Percentiles rank a stretch among this genome's conserved stretches.
Evolutionary conservation across 1,139 yeast species (phyloP).

Genomic region (Geotrichum histeridarum): DNA sequence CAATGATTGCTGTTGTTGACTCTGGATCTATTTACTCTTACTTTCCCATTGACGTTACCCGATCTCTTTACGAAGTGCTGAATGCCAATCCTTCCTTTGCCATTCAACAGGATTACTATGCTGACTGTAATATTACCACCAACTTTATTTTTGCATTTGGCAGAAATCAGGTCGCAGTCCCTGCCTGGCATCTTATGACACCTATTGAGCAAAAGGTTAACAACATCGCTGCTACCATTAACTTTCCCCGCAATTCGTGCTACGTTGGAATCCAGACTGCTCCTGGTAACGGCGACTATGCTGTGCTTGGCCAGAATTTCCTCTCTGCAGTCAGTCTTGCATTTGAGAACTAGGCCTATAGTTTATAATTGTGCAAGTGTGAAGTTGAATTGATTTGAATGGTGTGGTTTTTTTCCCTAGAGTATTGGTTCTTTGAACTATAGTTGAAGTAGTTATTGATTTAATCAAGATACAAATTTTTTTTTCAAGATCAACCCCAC

Average conservation of each 20-base stretch:
- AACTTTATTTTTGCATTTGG: constrained; percentile 48
- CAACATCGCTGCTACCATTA: constrained; percentile 31
- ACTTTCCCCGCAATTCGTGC: constrained; percentile 39
- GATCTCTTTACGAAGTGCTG: constrained; percentile 30
- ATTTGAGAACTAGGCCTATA: not conserved
- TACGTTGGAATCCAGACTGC: constrained; percentile 35
- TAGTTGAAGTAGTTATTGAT: no score
- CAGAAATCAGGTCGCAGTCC: constrained; percentile 39
- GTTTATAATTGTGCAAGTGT: no score
- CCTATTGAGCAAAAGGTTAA: constrained; percentile 36
- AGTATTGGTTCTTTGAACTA: no score
- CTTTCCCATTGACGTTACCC: constrained; percentile 46
- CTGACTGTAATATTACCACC: constrained; percentile 38
- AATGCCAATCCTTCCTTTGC: constrained; percentile 39
- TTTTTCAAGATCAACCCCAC: no score
- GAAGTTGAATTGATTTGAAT: no score
- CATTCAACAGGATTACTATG: constrained; percentile 36
- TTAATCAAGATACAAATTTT: no score
- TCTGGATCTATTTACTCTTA: constrained; percentile 63
- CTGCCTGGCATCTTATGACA: constrained; percentile 43
- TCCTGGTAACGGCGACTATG: constrained; percentile 32
- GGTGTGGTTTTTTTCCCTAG: no score
- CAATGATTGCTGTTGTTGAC: constrained; percentile 51
- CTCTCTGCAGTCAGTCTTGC: constrained; percentile 25
- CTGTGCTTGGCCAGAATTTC: constrained; percentile 48